Percentiles rank a stretch among this genome's conserved stretches.
Evolutionary conservation across 257 asterid species (phyloP).

Genomic region (Solanum okadae): DNA sequence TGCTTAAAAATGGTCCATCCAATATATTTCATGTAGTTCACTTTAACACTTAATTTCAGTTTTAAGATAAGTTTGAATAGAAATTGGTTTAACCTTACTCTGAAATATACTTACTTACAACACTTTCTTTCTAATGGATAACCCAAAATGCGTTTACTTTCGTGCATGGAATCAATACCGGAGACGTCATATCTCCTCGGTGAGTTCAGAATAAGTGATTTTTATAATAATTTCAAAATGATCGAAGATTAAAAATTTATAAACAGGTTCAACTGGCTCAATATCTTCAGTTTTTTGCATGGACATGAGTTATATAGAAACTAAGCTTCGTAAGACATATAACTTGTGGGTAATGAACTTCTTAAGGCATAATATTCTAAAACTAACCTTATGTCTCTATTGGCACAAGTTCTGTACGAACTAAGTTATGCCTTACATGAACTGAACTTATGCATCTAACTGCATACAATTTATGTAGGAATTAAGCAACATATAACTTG

Average conservation of each 20-base stretch:
- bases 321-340: not conserved
- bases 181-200: not conserved
- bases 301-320: not conserved
- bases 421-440: not conserved
- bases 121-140: not conserved
- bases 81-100: not conserved
- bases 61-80: not conserved
- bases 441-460: not conserved
- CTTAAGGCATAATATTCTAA: not conserved
- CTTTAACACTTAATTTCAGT: not conserved
- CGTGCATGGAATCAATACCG: not conserved
- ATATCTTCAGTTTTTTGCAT: not conserved
- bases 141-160: not conserved
- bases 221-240: not conserved
- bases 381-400: not conserved
- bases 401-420: not conserved
- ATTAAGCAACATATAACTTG: not conserved
- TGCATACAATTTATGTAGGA: not conserved
- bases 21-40: not conserved
- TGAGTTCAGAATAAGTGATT: not conserved
- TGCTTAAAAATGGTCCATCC: not conserved
- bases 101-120: not conserved
- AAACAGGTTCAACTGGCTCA: not conserved
- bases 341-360: not conserved
- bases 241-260: not conserved